Evolutionary conservation across 2,329 filamentous ascomycete genomes (phyloP).

Genomic region (Colletotrichum sp.): DNA sequence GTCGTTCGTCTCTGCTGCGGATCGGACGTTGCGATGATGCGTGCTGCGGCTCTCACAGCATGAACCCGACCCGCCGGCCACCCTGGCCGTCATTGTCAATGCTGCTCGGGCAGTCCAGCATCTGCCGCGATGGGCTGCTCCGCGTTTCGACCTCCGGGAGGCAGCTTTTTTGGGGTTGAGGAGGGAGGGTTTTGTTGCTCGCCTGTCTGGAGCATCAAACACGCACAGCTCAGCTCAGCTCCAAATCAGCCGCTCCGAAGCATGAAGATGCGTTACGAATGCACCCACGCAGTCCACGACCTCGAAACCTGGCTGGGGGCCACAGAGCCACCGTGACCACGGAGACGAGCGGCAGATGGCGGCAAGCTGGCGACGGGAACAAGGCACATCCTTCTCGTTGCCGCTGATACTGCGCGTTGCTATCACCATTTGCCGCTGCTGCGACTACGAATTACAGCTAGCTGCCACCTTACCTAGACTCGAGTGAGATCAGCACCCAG

Average conservation of each 20-base stretch:
- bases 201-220: neutral
- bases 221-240: neutral
- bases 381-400: neutral
- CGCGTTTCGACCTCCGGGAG: neutral
- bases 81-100: conserved; percentile 11
- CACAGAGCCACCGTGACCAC: neutral
- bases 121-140: neutral
- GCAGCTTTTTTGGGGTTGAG: neutral
- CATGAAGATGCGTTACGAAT: conserved; percentile 14
- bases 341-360: conserved; percentile 11
- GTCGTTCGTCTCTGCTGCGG: neutral
- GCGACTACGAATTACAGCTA: neutral
- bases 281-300: neutral
- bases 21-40: neutral
- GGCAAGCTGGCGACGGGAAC: neutral
- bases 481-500: conserved; percentile 4
- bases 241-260: conserved; percentile 2
- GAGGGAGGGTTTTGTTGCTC: neutral
- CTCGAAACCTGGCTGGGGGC: neutral
- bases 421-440: conserved; percentile 9
- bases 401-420: conserved; percentile 2
- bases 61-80: conserved; percentile 11
- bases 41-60: conserved; percentile 11
- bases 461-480: neutral
- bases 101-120: conserved; percentile 7